Evolutionary conservation across 805 yeast species (phyloP).

Genomic region (Spathaspora gorwiae): DNA sequence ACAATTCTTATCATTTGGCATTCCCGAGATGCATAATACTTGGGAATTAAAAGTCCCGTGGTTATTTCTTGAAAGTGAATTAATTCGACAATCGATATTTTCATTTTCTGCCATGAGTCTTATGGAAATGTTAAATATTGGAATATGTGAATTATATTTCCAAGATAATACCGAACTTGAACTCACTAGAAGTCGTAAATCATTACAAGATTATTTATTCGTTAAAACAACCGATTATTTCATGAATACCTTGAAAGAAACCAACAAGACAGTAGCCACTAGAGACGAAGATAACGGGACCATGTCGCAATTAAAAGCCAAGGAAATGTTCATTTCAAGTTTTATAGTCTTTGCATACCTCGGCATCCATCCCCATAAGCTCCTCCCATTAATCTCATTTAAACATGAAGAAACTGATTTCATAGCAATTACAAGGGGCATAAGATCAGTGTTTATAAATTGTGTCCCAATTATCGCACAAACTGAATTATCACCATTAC

Average conservation of each 20-base stretch:
- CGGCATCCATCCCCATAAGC: constrained; percentile 27
- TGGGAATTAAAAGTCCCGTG: constrained; percentile 26
- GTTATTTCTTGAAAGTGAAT: constrained; percentile 18
- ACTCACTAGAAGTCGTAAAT: neutral
- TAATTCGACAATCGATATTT: constrained; percentile 22
- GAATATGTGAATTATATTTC: neutral
- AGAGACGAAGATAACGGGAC: neutral
- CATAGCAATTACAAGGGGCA: constrained; percentile 16
- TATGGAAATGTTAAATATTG: neutral
- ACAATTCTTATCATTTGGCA: constrained; percentile 21
- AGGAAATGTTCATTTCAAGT: constrained; percentile 17
- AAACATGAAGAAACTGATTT: constrained; percentile 17
- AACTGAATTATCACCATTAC: neutral
- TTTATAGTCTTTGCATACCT: constrained; percentile 23
- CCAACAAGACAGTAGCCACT: neutral
- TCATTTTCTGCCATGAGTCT: constrained; percentile 15
- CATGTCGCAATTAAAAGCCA: constrained; percentile 1
- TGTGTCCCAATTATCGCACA: neutral
- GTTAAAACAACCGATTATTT: constrained; percentile 4
- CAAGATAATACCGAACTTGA: neutral
- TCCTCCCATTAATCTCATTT: constrained; percentile 24
- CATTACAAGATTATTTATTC: neutral
- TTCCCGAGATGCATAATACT: constrained; percentile 14
- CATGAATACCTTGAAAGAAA: neutral
- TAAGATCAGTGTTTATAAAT: constrained; percentile 6